A percentile compares a stretch with the other conserved stretches of the same genome.
Conservation (phyloP, 2,329 filamentous ascomycete genomes). For the Orbilia brochopaga region DNA sequence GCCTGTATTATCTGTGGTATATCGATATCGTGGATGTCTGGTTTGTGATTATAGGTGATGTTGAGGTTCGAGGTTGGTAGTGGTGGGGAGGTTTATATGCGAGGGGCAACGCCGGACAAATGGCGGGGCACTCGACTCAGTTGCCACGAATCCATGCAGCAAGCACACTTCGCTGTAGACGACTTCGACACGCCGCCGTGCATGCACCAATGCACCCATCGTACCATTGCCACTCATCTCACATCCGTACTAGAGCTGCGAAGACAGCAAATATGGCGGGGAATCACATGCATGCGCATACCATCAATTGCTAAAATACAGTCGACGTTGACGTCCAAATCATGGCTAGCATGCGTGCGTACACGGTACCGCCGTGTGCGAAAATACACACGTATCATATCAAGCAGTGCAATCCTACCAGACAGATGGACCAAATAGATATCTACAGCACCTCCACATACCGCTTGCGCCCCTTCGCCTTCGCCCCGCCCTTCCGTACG, state of each 20-base stretch:
- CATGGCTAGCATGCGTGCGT: no score
- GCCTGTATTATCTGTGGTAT: no score
- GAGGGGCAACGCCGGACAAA: not conserved
- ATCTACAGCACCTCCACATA: conserved; percentile 90
- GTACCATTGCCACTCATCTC: no score
- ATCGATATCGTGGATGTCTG: no score
- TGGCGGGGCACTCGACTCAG: not conserved
- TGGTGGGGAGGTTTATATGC: not conserved
- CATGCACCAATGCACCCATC: not conserved
- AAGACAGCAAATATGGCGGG: conserved; percentile 5
- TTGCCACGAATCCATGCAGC: conserved; percentile 9
- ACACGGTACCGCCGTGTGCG: not conserved
- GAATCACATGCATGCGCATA: not conserved
- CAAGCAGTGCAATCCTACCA: not conserved
- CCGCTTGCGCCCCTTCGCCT: conserved; percentile 78
- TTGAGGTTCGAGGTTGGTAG: not conserved
- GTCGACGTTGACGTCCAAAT: no score
- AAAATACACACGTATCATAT: conserved; percentile 15
- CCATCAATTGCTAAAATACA: not conserved
- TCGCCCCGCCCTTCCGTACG: conserved; percentile 64
- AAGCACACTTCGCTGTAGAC: not conserved
- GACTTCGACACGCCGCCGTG: conserved; percentile 3
- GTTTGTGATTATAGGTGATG: no score
- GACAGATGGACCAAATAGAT: not conserved
- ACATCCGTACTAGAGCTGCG: no score